Conservation (phyloP, 768 basidiomycete genomes). For the Lepiota venenata region DNA sequence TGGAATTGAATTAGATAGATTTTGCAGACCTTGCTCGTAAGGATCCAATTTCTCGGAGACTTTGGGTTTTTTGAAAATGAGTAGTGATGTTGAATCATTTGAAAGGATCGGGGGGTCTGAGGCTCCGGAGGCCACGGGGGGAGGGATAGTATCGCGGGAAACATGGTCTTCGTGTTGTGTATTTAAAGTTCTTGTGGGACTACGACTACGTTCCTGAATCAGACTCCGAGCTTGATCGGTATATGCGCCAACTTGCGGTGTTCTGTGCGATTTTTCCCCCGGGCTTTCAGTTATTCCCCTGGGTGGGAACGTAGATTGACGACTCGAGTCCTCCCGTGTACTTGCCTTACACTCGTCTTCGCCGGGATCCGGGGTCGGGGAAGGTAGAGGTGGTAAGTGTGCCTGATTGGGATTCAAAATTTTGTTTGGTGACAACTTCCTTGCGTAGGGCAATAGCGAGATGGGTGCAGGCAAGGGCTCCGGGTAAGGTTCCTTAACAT, state of each 20-base stretch:
- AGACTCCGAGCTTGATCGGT: background rate
- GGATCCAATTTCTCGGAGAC: slow-evolving; percentile 18
- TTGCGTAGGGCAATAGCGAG: slow-evolving; percentile 19
- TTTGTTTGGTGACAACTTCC: slow-evolving; percentile 11
- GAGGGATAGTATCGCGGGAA: background rate
- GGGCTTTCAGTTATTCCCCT: too few relatives aligned
- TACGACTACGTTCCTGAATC: background rate
- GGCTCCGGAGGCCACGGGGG: background rate
- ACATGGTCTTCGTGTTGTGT: background rate
- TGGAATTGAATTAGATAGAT: background rate
- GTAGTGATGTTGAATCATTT: background rate
- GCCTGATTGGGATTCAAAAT: background rate
- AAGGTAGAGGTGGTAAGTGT: background rate
- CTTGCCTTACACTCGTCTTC: background rate
- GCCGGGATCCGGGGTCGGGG: background rate
- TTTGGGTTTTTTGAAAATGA: background rate
- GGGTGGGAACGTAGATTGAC: too few relatives aligned
- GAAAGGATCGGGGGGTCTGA: background rate
- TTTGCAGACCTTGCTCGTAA: slow-evolving; percentile 19
- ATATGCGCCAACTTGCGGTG: background rate
- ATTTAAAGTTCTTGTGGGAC: background rate
- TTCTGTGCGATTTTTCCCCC: background rate
- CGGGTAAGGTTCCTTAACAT: slow-evolving; percentile 24
- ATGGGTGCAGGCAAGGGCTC: slow-evolving; percentile 18
- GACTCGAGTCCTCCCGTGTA: too few relatives aligned